Base-by-base conservation (phyloP, 2,329 filamentous ascomycete genomes). In the Pseudogymnoascus sp. region DNA sequence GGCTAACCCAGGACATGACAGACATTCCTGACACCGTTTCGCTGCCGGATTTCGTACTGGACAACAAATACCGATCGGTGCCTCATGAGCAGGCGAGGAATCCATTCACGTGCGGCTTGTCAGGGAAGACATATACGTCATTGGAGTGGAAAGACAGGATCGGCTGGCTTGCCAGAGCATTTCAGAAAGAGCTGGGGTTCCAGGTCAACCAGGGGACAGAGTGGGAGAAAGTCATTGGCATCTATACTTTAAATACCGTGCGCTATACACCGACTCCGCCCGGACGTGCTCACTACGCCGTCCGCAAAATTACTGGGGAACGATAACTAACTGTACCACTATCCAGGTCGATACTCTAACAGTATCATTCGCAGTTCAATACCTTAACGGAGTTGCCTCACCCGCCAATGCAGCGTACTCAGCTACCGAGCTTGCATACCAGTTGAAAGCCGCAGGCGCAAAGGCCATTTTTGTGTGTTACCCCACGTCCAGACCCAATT, bases 331-430 rank as follows among this genome's bases (percentile, higher is more conserved):
- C 28, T 10, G 16, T 53, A 25, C 2, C 14, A 4, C 14, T 31
- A 11, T 21, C 14, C 64, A 89, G 83, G 85, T 93, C 65, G 89
- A 93, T 72, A 89, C 88, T 61, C 74, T 91, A 56, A 83, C 88
- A 3, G 74, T 90, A n/a, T 84, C 82, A 37, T 89, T 89, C 81
- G 86, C 89, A 4, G 81, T 89, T n/a, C 89, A 92, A 72, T 82
- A 87, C 60, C 75, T 91, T 11, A 85, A 86, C 12, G 89, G 89
- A 65, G 81, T 93, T 63, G 82, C 87, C 64, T 88, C 87, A 0
- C 88, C 89, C 1, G 89, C 89, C 63, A 93, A 90, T 72, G 89
- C 89, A 11, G 86, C 86, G 3, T 92, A 91, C 74, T 89, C 85
- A 10, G 81, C 82, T 4, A 74, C 79, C 3, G 90, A 93, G 72